Base-by-base conservation (phyloP, 768 basidiomycete species). In the Lactarius trivialis region DNA sequence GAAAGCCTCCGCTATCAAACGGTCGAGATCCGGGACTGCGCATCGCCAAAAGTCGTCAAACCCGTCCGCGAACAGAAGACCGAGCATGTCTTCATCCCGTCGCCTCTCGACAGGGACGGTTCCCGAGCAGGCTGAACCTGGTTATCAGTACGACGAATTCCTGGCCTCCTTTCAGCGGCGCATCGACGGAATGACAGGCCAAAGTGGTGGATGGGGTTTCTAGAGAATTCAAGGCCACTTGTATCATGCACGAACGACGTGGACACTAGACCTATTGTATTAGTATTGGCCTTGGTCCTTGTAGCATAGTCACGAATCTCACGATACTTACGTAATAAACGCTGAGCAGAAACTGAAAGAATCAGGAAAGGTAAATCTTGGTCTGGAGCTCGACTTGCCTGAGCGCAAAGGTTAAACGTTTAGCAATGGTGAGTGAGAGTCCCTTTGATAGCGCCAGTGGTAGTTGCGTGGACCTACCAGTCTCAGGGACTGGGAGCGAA, bases 191-290 rank as follows among this genome's bases (percentile, higher is more conserved):
- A 63, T 63, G 62, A 63, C 62, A 7, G 62, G 62, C 17, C 57
- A 63, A 41, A 49, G 45, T 45, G 62, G 62, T 1, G 62, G 62
- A n/a, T 63, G 62, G 62, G 62, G 62, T 4, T 63, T 63, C 30
- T 63, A 56, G 33, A 53, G n/a, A 11, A 36, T 36, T 4, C 19
- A 11, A 9, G 12, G 34, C 14, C 52, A 34, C 21, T 12, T 53
- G 32, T n/a, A 52, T n/a, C 2, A 32, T 8, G 7, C 51, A 43
- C 32, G 24, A 15, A 30, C 55, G n/a, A 43, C 45, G 5, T 24
- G 21, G 12, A 45, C 45, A 14, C 45, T 45, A 24, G 21, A 24
- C 45, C 45, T 24, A 45, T 45, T 45, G 21, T 45, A 45, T 45
- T 45, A 2, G 41, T 21, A 43, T 43, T 43, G 21, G 12, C 45